Percentiles rank a stretch among this genome's conserved stretches.
Evolutionary conservation across 192 early-diverging fungal genomes (phyloP).

Genomic region (Allomyces arbusculus): DNA sequence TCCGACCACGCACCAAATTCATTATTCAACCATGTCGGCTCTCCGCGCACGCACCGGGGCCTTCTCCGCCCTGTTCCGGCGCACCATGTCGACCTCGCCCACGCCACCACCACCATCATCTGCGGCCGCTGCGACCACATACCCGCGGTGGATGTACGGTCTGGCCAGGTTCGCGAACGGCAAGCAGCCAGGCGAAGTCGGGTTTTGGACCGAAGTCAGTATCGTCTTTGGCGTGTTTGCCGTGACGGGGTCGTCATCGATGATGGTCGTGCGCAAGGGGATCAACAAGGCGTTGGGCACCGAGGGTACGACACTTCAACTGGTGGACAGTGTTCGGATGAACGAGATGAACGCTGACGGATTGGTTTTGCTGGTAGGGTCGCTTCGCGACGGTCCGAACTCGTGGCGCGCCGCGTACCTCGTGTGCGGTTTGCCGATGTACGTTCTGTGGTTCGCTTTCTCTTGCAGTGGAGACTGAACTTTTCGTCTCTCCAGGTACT

Average conservation of each 20-base stretch:
- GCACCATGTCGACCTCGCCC: too few species aligned
- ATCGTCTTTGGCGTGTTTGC: constrained; percentile 13
- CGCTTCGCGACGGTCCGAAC: constrained; percentile 11
- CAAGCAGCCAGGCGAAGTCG: neutral
- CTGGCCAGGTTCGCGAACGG: neutral
- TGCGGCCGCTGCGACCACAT: too few species aligned
- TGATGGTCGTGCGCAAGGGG: constrained; percentile 7
- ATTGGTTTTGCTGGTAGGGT: constrained; percentile 1
- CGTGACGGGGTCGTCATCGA: constrained; percentile 10
- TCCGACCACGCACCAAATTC: too few species aligned
- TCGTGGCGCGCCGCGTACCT: constrained; percentile 10
- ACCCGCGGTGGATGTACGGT: neutral
- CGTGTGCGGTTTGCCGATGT: constrained; percentile 7
- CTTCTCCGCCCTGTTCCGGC: too few species aligned
- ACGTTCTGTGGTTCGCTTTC: neutral
- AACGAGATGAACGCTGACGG: too few species aligned
- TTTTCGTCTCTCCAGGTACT: neutral
- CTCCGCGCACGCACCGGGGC: too few species aligned
- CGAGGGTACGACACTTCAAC: constrained; percentile 5
- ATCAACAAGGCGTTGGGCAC: constrained; percentile 7
- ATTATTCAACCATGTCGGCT: too few species aligned
- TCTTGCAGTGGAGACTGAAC: neutral
- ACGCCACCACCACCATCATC: too few species aligned
- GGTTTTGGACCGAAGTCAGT: constrained; percentile 11
- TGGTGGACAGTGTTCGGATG: neutral